These are phyloP conservation scores for Suillus ampliporus DNA, from an alignment of 768 basidiomycete species.

Conservation along the genomic window DNA sequence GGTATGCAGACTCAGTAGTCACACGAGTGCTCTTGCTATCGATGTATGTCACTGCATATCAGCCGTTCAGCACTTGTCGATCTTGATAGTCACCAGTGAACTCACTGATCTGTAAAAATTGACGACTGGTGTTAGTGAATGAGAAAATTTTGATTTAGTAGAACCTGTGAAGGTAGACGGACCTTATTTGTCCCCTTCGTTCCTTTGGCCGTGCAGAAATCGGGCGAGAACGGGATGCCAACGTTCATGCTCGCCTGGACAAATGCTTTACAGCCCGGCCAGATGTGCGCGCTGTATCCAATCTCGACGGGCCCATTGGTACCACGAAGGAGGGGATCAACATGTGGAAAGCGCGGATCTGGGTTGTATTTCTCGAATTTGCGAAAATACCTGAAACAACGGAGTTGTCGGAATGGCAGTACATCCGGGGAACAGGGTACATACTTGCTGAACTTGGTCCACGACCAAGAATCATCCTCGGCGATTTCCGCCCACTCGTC, in stretches of 20 bases:
- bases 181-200: constrained; percentile 69
- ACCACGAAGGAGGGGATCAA: constrained; percentile 53
- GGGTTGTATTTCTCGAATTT: constrained; percentile 70
- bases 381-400: constrained; percentile 58
- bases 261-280: constrained; percentile 53
- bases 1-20: constrained; percentile 30
- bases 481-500: constrained; percentile 65
- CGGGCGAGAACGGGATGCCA: constrained; percentile 57
- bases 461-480: constrained; percentile 60
- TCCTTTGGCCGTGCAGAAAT: constrained; percentile 62
- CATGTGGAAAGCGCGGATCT: constrained; percentile 53
- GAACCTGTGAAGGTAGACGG: constrained; percentile 20
- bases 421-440: constrained; percentile 5
- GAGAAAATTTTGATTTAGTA: not conserved
- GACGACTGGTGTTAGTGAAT: not conserved
- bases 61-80: not conserved
- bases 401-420: constrained; percentile 1
- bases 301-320: constrained; percentile 60
- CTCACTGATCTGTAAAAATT: constrained; percentile 2
- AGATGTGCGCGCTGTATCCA: constrained; percentile 59
- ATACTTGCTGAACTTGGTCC: constrained; percentile 58
- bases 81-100: not conserved
- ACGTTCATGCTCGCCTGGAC: constrained; percentile 55
- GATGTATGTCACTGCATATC: constrained; percentile 11
- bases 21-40: constrained; percentile 24